Evolutionary conservation across 768 basidiomycete genomes (phyloP).

Genomic region (Coprinopsis marcescibilis): DNA sequence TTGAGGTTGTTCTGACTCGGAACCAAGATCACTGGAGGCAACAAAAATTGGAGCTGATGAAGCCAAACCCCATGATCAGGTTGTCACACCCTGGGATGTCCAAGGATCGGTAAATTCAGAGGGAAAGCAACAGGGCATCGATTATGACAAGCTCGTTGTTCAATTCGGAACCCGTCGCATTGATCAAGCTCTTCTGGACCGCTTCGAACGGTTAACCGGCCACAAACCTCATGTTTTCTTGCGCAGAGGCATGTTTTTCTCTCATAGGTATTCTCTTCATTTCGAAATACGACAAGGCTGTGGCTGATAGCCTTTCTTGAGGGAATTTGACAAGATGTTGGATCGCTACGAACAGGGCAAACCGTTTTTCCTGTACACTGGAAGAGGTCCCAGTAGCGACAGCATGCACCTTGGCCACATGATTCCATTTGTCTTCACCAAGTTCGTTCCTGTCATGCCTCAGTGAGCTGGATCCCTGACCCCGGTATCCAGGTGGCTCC

Average conservation of each 20-base stretch:
- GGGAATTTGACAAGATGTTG: constrained; percentile 89
- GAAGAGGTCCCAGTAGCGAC: constrained; percentile 92
- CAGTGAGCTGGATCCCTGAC: too few relatives aligned
- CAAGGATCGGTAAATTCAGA: constrained; percentile 84
- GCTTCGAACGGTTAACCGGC: constrained; percentile 91
- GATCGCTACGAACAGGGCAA: constrained; percentile 96
- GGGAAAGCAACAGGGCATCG: constrained; percentile 88
- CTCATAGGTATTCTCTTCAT: constrained; percentile 64
- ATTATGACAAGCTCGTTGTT: constrained; percentile 92
- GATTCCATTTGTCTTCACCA: constrained; percentile 96
- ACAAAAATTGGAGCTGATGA: neutral
- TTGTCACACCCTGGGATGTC: constrained; percentile 98
- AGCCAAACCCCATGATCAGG: constrained; percentile 43
- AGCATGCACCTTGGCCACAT: constrained; percentile 98
- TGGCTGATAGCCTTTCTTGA: constrained; percentile 25
- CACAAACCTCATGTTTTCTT: constrained; percentile 82
- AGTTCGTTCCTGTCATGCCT: constrained; percentile 44
- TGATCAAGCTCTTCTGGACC: constrained; percentile 67
- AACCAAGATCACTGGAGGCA: constrained; percentile 2
- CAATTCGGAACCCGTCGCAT: constrained; percentile 91
- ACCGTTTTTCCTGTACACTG: constrained; percentile 97
- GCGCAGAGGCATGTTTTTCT: constrained; percentile 93
- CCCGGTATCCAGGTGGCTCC: constrained; percentile 97
- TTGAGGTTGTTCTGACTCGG: neutral
- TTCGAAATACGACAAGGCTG: neutral